Evolutionary conservation across 768 basidiomycete genomes (phyloP).

Genomic region (Auricularia sp.): DNA sequence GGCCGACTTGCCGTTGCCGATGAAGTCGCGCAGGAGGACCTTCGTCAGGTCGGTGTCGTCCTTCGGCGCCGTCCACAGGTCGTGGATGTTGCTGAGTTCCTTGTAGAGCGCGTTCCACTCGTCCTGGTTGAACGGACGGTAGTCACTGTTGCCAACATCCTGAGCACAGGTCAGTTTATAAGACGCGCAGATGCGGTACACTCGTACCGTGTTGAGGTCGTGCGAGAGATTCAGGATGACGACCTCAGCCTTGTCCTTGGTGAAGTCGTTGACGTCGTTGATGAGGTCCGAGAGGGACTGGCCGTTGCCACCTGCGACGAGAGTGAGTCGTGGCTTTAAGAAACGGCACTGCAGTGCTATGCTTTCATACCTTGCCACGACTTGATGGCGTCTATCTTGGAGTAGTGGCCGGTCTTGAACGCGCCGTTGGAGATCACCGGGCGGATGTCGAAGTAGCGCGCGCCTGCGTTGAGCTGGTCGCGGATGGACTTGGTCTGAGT

Average conservation of each 20-base stretch:
- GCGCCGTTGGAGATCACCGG: not conserved
- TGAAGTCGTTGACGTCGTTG: constrained; percentile 6
- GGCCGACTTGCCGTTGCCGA: constrained; percentile 1
- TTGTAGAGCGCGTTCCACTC: constrained; percentile 7
- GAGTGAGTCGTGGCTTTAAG: no score
- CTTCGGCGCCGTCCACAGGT: not conserved
- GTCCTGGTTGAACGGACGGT: constrained; percentile 4
- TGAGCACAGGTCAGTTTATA: not conserved
- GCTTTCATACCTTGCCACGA: not conserved
- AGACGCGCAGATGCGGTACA: not conserved
- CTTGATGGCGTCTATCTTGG: not conserved
- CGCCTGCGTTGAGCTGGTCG: constrained; percentile 1
- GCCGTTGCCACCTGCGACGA: constrained; percentile 1
- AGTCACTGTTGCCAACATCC: constrained; percentile 3
- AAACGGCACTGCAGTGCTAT: no score
- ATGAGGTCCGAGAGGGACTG: constrained; percentile 6
- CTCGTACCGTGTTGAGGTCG: constrained; percentile 1
- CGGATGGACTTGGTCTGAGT: not conserved
- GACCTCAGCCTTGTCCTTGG: constrained; percentile 2
- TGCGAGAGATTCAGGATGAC: constrained; percentile 7
- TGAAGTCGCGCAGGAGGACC: not conserved
- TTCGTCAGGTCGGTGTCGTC: constrained; percentile 1
- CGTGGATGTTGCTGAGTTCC: not conserved
- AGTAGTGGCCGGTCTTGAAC: constrained; percentile 5
- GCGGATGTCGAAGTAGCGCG: constrained; percentile 9